Conservation (phyloP, 768 basidiomycete species). For the Clitopilus passeckerianus region DNA sequence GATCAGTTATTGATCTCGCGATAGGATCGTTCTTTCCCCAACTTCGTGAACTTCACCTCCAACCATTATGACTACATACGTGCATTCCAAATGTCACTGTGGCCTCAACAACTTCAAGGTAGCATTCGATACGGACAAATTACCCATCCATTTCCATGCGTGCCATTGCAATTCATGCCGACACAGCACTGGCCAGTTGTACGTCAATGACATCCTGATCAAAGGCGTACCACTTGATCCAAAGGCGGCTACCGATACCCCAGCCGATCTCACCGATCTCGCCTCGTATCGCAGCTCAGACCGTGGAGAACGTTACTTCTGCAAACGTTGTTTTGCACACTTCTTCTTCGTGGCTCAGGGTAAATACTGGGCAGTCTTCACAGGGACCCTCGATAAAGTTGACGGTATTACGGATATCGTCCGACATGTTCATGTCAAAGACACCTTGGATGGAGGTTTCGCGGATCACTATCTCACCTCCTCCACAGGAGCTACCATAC, state of each 20-base stretch:
- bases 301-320: conserved; percentile 19
- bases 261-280: conserved; percentile 15
- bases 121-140: conserved; percentile 13
- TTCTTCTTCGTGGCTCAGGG: conserved; percentile 13
- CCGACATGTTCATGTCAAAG: conserved; percentile 19
- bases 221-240: conserved; percentile 14
- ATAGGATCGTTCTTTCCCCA: too few relatives aligned
- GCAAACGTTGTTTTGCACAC: conserved; percentile 21
- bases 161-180: conserved; percentile 26
- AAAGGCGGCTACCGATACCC: conserved; percentile 5
- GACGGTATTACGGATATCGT: conserved; percentile 15
- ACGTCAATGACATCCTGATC: conserved; percentile 13
- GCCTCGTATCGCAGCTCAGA: conserved; percentile 16
- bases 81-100: not conserved
- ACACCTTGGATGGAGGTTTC: conserved; percentile 26
- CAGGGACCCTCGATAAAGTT: conserved; percentile 17
- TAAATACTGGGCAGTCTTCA: conserved; percentile 4
- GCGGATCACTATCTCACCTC: conserved; percentile 15
- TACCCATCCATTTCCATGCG: conserved; percentile 17
- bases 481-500: conserved; percentile 4
- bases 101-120: conserved; percentile 18
- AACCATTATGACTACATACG: not conserved
- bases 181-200: conserved; percentile 22
- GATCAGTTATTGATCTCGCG: too few relatives aligned
- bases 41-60: too few relatives aligned